A percentile compares a stretch with the other conserved stretches of the same genome.
These are phyloP conservation scores for Phytophthora tubulina DNA, from an alignment of 352 stramenopile genomes.

Conservation along the genomic window DNA sequence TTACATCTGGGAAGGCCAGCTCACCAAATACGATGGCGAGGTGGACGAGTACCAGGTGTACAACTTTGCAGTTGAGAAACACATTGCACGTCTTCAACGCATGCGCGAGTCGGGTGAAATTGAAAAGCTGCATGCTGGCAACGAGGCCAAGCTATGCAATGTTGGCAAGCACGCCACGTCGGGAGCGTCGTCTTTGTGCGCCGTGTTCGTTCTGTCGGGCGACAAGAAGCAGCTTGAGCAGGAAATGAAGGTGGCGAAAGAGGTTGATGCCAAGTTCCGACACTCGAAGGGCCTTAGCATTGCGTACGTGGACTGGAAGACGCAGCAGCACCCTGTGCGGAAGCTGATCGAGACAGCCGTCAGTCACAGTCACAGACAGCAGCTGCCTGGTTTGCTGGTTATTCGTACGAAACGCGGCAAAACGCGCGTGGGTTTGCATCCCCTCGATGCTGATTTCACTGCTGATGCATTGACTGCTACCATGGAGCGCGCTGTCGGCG, in stretches of 20 bases:
- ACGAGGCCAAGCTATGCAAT: conserved; percentile 83
- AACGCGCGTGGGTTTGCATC: conserved; percentile 60
- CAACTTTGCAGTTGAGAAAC: conserved; percentile 87
- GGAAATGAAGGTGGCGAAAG: conserved; percentile 64
- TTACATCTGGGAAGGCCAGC: conserved; percentile 76
- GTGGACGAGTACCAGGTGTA: conserved; percentile 85
- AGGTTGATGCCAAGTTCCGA: conserved; percentile 74
- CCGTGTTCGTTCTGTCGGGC: conserved; percentile 75
- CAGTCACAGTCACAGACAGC: conserved; percentile 32
- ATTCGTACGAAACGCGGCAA: conserved; percentile 75
- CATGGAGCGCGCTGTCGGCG: conserved; percentile 77
- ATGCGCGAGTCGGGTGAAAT: conserved; percentile 74
- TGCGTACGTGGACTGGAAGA: conserved; percentile 82
- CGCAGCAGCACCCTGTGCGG: conserved; percentile 58
- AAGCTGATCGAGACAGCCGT: conserved; percentile 52
- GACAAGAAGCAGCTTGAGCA: conserved; percentile 47
- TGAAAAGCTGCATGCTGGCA: conserved; percentile 77
- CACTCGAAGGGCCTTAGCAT: conserved; percentile 69
- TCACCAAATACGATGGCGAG: conserved; percentile 62
- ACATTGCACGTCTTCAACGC: conserved; percentile 73
- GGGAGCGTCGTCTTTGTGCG: conserved; percentile 63
- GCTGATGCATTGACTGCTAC: conserved; percentile 65
- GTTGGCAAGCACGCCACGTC: conserved; percentile 70
- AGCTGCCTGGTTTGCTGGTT: conserved; percentile 64
- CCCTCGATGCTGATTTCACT: conserved; percentile 49